Evolutionary conservation across 2,329 filamentous ascomycete genomes (phyloP).

Genomic region (Neofusicoccum cordaticola): DNA sequence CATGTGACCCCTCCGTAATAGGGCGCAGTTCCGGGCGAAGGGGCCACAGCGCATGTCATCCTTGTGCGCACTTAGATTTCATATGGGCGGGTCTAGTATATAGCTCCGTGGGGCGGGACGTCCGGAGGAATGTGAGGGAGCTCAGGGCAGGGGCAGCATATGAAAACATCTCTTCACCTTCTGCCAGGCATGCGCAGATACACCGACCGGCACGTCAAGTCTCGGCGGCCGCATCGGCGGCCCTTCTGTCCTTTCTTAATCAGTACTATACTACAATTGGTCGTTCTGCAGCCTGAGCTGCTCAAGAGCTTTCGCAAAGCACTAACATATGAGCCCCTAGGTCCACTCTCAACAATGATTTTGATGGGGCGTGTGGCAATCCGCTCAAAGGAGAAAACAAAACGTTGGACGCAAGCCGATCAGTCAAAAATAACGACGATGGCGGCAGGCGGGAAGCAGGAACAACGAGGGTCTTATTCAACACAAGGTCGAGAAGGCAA

Average conservation of each 20-base stretch:
- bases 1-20: not conserved
- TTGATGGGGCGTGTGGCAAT: not conserved
- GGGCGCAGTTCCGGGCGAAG: not conserved
- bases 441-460: not conserved
- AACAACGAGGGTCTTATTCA: conserved; percentile 2
- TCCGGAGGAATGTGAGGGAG: too few relatives aligned
- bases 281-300: not conserved
- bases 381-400: not conserved
- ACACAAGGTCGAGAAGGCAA: conserved; percentile 6
- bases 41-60: not conserved
- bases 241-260: not conserved
- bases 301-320: not conserved
- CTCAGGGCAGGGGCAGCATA: too few relatives aligned
- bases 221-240: not conserved
- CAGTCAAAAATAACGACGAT: not conserved
- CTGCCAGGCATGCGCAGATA: not conserved
- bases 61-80: not conserved
- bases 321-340: not conserved
- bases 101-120: not conserved
- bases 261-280: conserved; percentile 11
- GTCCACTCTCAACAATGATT: not conserved
- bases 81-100: not conserved
- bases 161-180: not conserved
- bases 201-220: not conserved
- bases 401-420: not conserved